These are phyloP conservation scores for Mucor plumbeus DNA, from an alignment of 371 early-diverging fungal species.

Conservation along the genomic window DNA sequence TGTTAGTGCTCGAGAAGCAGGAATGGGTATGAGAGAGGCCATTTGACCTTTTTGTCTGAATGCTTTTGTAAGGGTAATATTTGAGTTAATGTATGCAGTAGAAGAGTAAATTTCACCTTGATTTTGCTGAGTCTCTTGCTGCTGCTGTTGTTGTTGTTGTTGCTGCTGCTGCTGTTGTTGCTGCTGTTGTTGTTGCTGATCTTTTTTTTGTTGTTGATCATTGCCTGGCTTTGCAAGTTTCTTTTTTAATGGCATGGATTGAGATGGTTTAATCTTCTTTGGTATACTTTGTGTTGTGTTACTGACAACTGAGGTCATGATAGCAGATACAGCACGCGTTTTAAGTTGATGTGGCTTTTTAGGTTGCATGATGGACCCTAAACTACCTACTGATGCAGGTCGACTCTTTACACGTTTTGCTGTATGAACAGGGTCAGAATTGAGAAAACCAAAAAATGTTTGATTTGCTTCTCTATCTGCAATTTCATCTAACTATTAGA, in stretches of 20 bases:
- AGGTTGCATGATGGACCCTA: slow-evolving; percentile 19
- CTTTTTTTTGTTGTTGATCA: background rate
- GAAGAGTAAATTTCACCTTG: slow-evolving; percentile 21
- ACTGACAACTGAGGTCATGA: slow-evolving; percentile 6
- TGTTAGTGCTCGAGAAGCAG: slow-evolving; percentile 10
- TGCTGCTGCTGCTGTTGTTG: background rate
- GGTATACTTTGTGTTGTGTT: slow-evolving; percentile 5
- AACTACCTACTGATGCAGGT: slow-evolving; percentile 26
- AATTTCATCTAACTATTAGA: slow-evolving; percentile 60
- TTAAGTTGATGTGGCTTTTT: slow-evolving; percentile 21
- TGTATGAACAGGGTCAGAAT: slow-evolving; percentile 34
- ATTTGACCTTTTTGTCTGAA: slow-evolving; percentile 22
- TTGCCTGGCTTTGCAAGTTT: slow-evolving; percentile 4
- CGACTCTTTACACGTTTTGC: slow-evolving; percentile 13
- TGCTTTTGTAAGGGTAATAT: slow-evolving; percentile 26
- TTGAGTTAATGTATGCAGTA: slow-evolving; percentile 23
- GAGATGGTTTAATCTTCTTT: slow-evolving; percentile 24
- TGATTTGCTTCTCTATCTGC: slow-evolving; percentile 71
- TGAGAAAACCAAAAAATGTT: slow-evolving; percentile 72
- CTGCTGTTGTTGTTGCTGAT: background rate
- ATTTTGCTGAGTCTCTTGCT: background rate
- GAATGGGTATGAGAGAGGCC: slow-evolving; percentile 32
- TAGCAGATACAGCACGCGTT: slow-evolving; percentile 20
- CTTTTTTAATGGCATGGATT: slow-evolving; percentile 31
- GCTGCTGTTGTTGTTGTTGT: too few relatives aligned